A percentile compares a stretch with the other conserved stretches of the same genome.
phyloP scores from a whole-genome alignment of 192 early-diverging fungal genomes.

The Coemansia sp. region DNA sequence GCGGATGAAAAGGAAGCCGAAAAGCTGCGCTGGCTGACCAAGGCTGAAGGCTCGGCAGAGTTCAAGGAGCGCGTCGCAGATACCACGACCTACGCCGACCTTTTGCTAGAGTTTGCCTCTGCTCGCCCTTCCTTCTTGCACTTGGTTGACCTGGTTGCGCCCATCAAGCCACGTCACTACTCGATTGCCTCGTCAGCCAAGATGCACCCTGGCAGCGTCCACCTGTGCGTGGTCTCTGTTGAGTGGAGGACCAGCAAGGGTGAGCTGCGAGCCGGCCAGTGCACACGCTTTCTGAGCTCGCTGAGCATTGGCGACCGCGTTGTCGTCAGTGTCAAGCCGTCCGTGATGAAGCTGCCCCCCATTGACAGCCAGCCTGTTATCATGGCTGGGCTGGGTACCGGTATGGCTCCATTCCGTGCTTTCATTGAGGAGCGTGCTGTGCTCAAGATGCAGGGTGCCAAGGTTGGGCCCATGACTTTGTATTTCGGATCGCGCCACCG shows the following conservation, averaged over 20 bases:
- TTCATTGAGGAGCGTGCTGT: slow-evolving; percentile 93
- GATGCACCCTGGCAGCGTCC: slow-evolving; percentile 85
- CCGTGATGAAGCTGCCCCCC: slow-evolving; percentile 93
- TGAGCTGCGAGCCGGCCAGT: slow-evolving; percentile 77
- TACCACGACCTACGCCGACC: slow-evolving; percentile 81
- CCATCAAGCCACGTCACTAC: slow-evolving; percentile 96
- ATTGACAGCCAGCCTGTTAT: slow-evolving; percentile 81
- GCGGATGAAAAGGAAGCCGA: slow-evolving; percentile 66
- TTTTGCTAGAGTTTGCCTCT: slow-evolving; percentile 82
- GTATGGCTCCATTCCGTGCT: slow-evolving; percentile 98
- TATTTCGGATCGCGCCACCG: slow-evolving; percentile 97
- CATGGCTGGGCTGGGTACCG: slow-evolving; percentile 96
- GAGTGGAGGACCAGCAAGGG: slow-evolving; percentile 77
- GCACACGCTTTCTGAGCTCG: slow-evolving; percentile 81
- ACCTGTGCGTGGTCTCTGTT: slow-evolving; percentile 88
- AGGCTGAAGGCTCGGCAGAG: slow-evolving; percentile 69
- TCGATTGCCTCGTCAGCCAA: slow-evolving; percentile 93
- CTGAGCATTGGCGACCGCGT: slow-evolving; percentile 68
- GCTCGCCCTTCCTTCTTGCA: slow-evolving; percentile 71
- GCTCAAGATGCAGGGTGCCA: slow-evolving; percentile 68
- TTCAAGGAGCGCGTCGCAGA: slow-evolving; percentile 81
- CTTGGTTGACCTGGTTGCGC: slow-evolving; percentile 71
- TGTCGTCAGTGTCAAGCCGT: slow-evolving; percentile 90
- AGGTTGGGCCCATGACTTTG: slow-evolving; percentile 91
- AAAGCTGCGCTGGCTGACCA: slow-evolving; percentile 63